Conservation (phyloP, 805 yeast genomes). For the Ogataea degrootiae region DNA sequence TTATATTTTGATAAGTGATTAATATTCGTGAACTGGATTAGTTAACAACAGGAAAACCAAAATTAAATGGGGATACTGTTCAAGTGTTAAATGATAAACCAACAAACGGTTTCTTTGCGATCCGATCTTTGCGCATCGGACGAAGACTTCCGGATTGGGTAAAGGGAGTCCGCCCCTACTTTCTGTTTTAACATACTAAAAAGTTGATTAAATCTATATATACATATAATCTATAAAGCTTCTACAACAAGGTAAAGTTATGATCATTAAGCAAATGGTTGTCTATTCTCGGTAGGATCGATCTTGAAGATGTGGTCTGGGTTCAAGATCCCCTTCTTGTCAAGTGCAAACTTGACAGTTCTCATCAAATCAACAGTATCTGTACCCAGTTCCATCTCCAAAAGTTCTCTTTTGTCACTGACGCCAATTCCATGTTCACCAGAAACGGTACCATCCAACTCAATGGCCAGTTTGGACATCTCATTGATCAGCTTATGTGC, state of each 20-base stretch:
- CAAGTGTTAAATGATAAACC: too few species aligned
- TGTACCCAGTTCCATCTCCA: constrained; percentile 60
- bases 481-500: constrained; percentile 49
- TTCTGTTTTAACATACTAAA: too few species aligned
- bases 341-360: constrained; percentile 63
- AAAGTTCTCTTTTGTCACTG: constrained; percentile 58
- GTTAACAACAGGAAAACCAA: too few species aligned
- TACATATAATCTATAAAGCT: too few species aligned
- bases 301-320: constrained; percentile 76
- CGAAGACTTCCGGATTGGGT: too few species aligned
- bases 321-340: constrained; percentile 67
- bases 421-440: constrained; percentile 88
- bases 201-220: too few species aligned
- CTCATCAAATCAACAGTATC: constrained; percentile 72
- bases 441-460: constrained; percentile 75
- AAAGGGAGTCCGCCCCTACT: too few species aligned
- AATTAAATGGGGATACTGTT: too few species aligned
- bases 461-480: constrained; percentile 63
- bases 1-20: background rate
- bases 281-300: constrained; percentile 43
- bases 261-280: constrained; percentile 13
- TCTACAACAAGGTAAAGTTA: too few species aligned
- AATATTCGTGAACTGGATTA: background rate
- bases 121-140: too few species aligned
- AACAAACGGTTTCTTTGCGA: too few species aligned